A percentile compares a stretch with the other conserved stretches of the same genome.
phyloP scores from a whole-genome alignment of 148 eudicot genomes.

The Rhododendron ovatum region DNA sequence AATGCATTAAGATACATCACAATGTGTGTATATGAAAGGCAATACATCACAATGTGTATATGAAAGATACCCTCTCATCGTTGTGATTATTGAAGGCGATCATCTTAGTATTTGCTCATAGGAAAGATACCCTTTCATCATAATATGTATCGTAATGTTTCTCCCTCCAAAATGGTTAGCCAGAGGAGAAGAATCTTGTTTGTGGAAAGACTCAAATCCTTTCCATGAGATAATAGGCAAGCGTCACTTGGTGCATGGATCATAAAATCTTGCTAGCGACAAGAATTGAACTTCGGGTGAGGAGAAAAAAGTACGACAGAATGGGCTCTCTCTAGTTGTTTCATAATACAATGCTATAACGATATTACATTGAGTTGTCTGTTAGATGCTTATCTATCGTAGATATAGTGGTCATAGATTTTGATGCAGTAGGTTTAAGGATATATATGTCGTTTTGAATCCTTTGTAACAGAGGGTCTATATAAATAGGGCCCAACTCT shows the following conservation, averaged over 20 bases:
- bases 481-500: too few relatives aligned
- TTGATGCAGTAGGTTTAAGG: too few relatives aligned
- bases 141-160: too few relatives aligned
- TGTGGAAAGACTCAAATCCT: neutral
- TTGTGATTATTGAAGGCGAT: neutral
- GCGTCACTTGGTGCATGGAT: neutral
- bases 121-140: too few relatives aligned
- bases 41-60: too few relatives aligned
- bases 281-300: neutral
- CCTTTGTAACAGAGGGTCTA: too few relatives aligned
- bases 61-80: neutral
- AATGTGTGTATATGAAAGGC: too few relatives aligned
- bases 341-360: neutral
- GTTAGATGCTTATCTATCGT: neutral
- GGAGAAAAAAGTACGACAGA: neutral
- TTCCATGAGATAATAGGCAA: neutral
- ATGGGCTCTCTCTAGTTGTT: neutral
- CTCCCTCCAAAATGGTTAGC: neutral
- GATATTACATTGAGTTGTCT: neutral
- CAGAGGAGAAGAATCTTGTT: neutral
- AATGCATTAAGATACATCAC: too few relatives aligned
- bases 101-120: too few relatives aligned
- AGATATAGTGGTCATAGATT: too few relatives aligned
- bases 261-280: neutral
- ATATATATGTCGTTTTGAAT: too few relatives aligned